Evolutionary conservation across 192 early-diverging fungal genomes (phyloP), one percentile per base, ranked within the genome.

Genomic region (Coemansia sp.): DNA sequence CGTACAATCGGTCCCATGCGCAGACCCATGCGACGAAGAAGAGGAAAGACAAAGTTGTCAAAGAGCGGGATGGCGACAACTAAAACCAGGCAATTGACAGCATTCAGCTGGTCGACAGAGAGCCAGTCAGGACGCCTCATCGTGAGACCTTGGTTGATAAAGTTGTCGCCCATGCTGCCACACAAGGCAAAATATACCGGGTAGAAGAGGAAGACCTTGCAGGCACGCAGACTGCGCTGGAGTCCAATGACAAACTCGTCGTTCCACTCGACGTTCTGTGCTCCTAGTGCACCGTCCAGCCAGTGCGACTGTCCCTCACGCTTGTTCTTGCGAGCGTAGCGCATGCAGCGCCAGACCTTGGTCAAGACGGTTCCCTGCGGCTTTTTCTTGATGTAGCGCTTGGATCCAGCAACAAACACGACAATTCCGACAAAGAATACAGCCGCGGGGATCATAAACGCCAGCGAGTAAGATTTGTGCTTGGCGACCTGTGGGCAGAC

Each of bases 21-120:
- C 33, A 82, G 60, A 24, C 85, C 84, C 21, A 62, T 41, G 43
- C 78, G 72, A 48, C 76, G 76, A 46, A 90, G 62, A 33, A 39
- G 32, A 8, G 90, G 90, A 74, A 87, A 88, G 44, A 87, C 58
- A 43, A 81, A 21, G 26, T 60, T 61, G 74, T 90, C 87, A 50
- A 90, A 85, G 27, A 90, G 60, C 17, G 90, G 90, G 58, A 90
- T 89, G 17, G 83, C 60, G 43, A 89, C 76, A 37, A 91, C 80
- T 50, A 92, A 54, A 50, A 78, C 70, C 52, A 90, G 41, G n/a
- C 87, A 83, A 59, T 88, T 83, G 34, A 88, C 75, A 62, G 85
- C 85, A 46, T 84, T 80, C 64, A 91, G 81, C 43, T 85, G 80
- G 62, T 90, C 88, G 61, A 85, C 84, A 42, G 88, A 82, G 17